Base-by-base conservation (phyloP, 345 rosid genomes). In the Luvunga scandens region DNA sequence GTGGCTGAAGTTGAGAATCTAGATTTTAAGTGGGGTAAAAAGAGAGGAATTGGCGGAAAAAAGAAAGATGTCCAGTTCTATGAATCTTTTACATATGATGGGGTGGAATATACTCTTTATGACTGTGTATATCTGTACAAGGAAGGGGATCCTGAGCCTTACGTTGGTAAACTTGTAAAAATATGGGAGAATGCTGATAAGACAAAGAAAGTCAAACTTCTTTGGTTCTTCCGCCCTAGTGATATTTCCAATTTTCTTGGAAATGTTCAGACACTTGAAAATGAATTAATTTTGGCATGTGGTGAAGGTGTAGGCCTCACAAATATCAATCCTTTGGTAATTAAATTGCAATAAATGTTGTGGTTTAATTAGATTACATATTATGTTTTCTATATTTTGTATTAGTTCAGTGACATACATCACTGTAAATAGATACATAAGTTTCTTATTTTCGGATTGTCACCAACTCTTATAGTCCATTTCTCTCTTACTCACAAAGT, bases 291-390 rank as follows among this genome's bases (percentile, higher is more conserved):
- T 85, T 67, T 96, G 84, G 98, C 94, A 9, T 89, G 94, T 0
- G 99, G 99, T 78, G 90, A 91, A 79, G 99, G 98, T 69, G 64
- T 6, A 1, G 97, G 98, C 79, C 91, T 91, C 66, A 78, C 89
- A 69, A 88, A 90, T 86, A 39, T 86, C 80, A 96, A 91, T 87
- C 88, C 85, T 66, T 55, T 96, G 98, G 99, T 94, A 92, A 92
- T 66, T 79, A 75, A 74, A 38, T 64, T 42, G 48, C 73, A 36
- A 68, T 48, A n/a, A 13, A 25, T 31, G 24, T 31, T 36, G 69
- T 24, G 4, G 6, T 16, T 25, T 57, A 59, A 10, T 72, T 36
- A n/a, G 65, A 16, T 68, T 45, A 9, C 61, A n/a, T 69, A 33
- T 33, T 31, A 18, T 10, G 50, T 24, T 12, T 63, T 67, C 31